phyloP scores from a whole-genome alignment of 805 yeast species.

The Wickerhamomyces bisporus region DNA sequence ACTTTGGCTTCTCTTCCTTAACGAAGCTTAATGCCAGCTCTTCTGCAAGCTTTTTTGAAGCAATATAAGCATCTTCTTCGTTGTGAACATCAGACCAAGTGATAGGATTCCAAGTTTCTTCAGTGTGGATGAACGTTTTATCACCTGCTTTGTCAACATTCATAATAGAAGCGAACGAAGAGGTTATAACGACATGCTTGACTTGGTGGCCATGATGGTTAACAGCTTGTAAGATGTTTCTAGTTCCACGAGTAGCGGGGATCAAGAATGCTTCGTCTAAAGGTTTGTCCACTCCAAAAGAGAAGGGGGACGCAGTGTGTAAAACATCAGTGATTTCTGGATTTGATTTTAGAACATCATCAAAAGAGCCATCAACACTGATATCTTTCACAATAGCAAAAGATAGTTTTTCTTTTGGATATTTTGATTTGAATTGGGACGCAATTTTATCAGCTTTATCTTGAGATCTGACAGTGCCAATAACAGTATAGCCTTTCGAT shows the following conservation, averaged over 20 bases:
- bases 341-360: slow-evolving; percentile 37
- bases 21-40: slow-evolving; percentile 52
- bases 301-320: slow-evolving; percentile 60
- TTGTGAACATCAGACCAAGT: slow-evolving; percentile 41
- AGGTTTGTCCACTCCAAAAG: slow-evolving; percentile 37
- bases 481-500: slow-evolving; percentile 35
- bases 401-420: neutral
- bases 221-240: slow-evolving; percentile 44
- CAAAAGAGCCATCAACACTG: slow-evolving; percentile 38
- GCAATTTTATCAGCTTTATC: slow-evolving; percentile 32
- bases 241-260: slow-evolving; percentile 55
- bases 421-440: slow-evolving; percentile 21
- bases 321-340: slow-evolving; percentile 49
- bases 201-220: slow-evolving; percentile 35
- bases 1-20: slow-evolving; percentile 29
- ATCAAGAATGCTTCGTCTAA: slow-evolving; percentile 43
- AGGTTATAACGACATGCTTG: slow-evolving; percentile 45
- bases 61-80: slow-evolving; percentile 43
- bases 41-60: slow-evolving; percentile 59
- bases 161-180: slow-evolving; percentile 45
- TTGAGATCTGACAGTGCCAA: slow-evolving; percentile 40
- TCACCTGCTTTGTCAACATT: slow-evolving; percentile 32
- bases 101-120: slow-evolving; percentile 48
- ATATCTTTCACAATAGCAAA: slow-evolving; percentile 40
- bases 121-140: slow-evolving; percentile 33